These are phyloP conservation scores for Botrytis squamosa DNA, from an alignment of 2,329 filamentous ascomycete species.

Conservation along the genomic window DNA sequence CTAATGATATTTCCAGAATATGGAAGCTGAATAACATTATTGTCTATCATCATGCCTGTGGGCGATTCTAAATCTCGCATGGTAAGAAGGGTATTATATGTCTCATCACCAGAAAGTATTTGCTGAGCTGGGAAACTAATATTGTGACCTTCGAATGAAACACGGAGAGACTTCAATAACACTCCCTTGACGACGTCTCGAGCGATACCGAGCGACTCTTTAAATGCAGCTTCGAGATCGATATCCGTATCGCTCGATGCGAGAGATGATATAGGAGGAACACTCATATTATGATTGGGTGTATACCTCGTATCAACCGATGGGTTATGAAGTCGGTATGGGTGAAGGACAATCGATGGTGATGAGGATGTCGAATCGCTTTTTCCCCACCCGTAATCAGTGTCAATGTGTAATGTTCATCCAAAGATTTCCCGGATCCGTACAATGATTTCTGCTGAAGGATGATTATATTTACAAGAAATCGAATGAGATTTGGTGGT, in stretches of 20 bases:
- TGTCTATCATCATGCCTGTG: background rate
- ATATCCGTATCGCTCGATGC: conserved; percentile 5
- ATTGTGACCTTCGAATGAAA: conserved; percentile 8
- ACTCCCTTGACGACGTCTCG: conserved; percentile 18
- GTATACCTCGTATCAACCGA: background rate
- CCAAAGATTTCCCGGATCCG: background rate
- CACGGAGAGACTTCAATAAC: background rate
- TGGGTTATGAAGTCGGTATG: background rate
- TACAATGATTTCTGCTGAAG: background rate
- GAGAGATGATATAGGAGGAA: background rate
- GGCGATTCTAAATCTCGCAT: background rate
- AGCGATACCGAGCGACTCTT: conserved; percentile 11
- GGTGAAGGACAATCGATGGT: background rate
- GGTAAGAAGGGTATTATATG: background rate
- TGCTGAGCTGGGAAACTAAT: background rate
- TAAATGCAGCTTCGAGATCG: conserved; percentile 22
- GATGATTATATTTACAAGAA: background rate
- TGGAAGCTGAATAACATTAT: conserved; percentile 16
- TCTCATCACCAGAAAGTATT: conserved; percentile 2
- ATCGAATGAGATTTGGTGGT: background rate
- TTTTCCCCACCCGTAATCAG: conserved; percentile 4
- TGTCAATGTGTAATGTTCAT: conserved; percentile 5
- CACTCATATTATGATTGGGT: conserved; percentile 11
- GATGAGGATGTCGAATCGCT: background rate
- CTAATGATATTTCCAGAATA: conserved; percentile 7